Conservation (phyloP, 2,329 filamentous ascomycete species). For the Cladosporium sp. region DNA sequence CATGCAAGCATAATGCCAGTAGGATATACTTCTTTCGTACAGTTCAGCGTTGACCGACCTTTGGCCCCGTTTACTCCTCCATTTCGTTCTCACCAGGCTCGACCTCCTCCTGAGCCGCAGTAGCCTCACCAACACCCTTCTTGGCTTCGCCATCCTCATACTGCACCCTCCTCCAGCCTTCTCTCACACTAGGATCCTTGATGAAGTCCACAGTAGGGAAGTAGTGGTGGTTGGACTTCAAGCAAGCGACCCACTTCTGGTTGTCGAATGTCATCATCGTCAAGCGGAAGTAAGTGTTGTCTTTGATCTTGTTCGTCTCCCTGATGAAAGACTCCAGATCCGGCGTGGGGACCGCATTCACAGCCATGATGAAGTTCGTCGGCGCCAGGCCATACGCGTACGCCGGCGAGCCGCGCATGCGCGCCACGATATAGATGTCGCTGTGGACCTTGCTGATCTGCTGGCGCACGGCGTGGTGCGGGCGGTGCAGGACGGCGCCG, state of each 20-base stretch:
- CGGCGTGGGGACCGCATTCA: slow-evolving; percentile 81
- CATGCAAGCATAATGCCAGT: too few relatives aligned
- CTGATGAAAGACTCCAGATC: slow-evolving; percentile 74
- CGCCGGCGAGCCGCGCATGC: slow-evolving; percentile 73
- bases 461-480: slow-evolving; percentile 92
- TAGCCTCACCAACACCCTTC: slow-evolving; percentile 27
- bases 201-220: slow-evolving; percentile 62
- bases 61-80: neutral
- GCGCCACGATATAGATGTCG: slow-evolving; percentile 89
- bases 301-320: slow-evolving; percentile 79
- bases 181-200: slow-evolving; percentile 47
- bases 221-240: slow-evolving; percentile 99
- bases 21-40: too few relatives aligned
- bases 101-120: slow-evolving; percentile 3
- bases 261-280: slow-evolving; percentile 98
- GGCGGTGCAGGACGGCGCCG: slow-evolving; percentile 84
- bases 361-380: slow-evolving; percentile 95
- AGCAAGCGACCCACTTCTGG: slow-evolving; percentile 97
- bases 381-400: slow-evolving; percentile 90
- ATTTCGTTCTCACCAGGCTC: slow-evolving; percentile 5
- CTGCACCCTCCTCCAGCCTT: slow-evolving; percentile 53
- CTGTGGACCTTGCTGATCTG: slow-evolving; percentile 96
- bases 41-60: too few relatives aligned
- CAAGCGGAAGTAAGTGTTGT: slow-evolving; percentile 96
- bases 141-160: slow-evolving; percentile 44